Conservation (phyloP, 345 rosid genomes). For the Rubroshorea leprosula region DNA sequence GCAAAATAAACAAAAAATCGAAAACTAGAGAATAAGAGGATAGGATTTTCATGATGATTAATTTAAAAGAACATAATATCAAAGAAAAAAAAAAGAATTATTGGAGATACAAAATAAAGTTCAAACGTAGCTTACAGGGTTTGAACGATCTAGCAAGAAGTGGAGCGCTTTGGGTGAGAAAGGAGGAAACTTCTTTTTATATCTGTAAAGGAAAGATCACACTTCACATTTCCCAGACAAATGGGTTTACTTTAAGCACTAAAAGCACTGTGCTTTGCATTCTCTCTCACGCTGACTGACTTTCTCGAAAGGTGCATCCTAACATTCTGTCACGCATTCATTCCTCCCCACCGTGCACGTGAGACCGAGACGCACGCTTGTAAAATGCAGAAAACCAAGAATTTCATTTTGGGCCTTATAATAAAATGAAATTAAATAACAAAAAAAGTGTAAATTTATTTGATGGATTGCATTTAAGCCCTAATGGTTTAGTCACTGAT, state of each 20-base stretch:
- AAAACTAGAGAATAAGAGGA: no score
- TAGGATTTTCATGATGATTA: neutral
- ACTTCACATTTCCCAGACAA: conserved; percentile 3
- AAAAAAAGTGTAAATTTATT: no score
- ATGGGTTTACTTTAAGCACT: neutral
- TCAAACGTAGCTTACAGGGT: conserved; percentile 9
- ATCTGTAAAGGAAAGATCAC: conserved; percentile 2
- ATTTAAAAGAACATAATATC: neutral
- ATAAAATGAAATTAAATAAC: no score
- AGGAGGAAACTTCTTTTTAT: neutral
- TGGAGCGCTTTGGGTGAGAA: neutral
- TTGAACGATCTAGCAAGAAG: conserved; percentile 1
- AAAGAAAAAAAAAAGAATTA: neutral
- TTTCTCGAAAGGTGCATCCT: neutral
- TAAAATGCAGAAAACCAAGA: no score
- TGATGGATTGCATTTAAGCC: no score
- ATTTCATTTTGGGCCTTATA: no score
- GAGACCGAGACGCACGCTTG: no score
- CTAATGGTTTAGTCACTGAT: no score
- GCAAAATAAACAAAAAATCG: no score
- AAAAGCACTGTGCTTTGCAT: neutral
- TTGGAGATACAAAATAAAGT: neutral
- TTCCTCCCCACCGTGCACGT: no score
- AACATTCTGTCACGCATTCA: no score
- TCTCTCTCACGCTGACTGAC: neutral